phyloP scores from a whole-genome alignment of 1,284 basidiomycete genomes.

The Cronartium ribicola region DNA sequence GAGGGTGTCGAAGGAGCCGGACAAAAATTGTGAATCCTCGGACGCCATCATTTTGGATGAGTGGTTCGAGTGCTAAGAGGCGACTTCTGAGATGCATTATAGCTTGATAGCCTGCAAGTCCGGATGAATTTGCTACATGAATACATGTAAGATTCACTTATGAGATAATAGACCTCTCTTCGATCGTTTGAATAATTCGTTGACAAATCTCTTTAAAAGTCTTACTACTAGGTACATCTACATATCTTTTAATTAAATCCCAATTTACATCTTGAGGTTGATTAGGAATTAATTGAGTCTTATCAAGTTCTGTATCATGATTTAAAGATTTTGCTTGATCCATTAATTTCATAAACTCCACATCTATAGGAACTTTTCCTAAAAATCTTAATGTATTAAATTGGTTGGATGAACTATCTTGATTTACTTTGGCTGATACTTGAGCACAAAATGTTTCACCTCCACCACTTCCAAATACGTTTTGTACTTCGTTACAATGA shows the following conservation, averaged over 20 bases:
- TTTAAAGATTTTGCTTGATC: constrained; percentile 60
- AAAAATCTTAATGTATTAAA: constrained; percentile 74
- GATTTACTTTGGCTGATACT: constrained; percentile 44
- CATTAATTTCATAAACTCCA: constrained; percentile 77
- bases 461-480: constrained; percentile 91
- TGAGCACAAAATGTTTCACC: constrained; percentile 61
- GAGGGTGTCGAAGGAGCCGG: too few species aligned
- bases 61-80: too few species aligned
- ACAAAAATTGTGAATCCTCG: too few species aligned
- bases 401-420: constrained; percentile 35
- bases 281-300: too few species aligned
- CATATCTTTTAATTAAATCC: background rate
- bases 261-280: background rate
- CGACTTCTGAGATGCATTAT: too few species aligned
- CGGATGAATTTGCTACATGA: too few species aligned
- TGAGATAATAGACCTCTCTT: too few species aligned
- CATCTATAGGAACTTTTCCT: constrained; percentile 89
- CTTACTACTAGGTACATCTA: background rate
- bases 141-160: too few species aligned
- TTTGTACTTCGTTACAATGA: constrained; percentile 73
- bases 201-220: constrained; percentile 1
- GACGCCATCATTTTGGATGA: too few species aligned
- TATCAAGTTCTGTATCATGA: background rate
- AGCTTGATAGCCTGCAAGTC: too few species aligned
- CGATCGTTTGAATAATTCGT: background rate